Base-by-base conservation (phyloP, 176 grass and related monocot genomes). In the Calamus simplicifolius region DNA sequence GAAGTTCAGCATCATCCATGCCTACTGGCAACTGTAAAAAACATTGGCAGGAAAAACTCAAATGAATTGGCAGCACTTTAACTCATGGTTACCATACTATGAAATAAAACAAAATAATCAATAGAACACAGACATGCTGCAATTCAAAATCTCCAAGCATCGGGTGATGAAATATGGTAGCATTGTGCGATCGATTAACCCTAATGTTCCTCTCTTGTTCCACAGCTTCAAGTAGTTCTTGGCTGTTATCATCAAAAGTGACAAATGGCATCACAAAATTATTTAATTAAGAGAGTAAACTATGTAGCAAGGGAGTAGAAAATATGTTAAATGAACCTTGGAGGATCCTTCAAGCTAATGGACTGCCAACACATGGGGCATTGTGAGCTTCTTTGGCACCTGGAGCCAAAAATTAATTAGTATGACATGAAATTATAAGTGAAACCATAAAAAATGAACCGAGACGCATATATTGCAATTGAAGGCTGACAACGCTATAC, bases 361-460 rank as follows among this genome's bases (percentile, higher is more conserved):
- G 75, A 4, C 49, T 85, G 87, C 81, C 93, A 97, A 56, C 93
- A 97, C 87, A 97, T 97, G 38, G 93, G 93, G 64, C 93, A 97
- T 51, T 97, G 93, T 21, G 87, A 88, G 77, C 93, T 97, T 72
- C 93, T 81, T 66, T 97, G 93, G 28, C 84, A 97, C 93, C 93
- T 97, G 73, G 29, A 30, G 49, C 30, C 19, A 52, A 55, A 17
- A 3, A 69, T 26, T 28, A 63, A 83, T 43, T 60, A 72, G 59
- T 25, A 74, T 67, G n/a, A 8, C 25, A 12, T 19, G 50, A 25
- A 58, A 28, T 66, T 48, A 73, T 1, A 60, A 6, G 58, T 21
- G 14, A 63, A 38, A 64, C 16, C 66, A 59, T 62, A 55, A 15
- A 28, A 48, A 25, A 4, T 50, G 48, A 18, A 56, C 29, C 27